phyloP scores from a whole-genome alignment of 2,329 filamentous ascomycete genomes.

The Cladosporium sp. region DNA sequence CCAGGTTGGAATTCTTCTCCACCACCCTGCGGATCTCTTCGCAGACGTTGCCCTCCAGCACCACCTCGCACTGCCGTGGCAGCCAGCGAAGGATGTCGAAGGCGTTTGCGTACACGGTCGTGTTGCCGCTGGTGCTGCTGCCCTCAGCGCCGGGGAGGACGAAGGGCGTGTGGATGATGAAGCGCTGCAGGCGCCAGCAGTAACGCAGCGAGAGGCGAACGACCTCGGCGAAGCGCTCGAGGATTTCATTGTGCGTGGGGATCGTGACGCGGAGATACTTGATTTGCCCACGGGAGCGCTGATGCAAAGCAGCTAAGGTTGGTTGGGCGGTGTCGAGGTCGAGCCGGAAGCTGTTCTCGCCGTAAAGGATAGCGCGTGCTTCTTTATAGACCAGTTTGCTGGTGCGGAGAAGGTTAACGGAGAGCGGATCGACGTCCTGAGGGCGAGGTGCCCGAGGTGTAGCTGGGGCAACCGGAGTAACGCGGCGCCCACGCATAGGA shows the following conservation, averaged over 20 bases:
- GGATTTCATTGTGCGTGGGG: slow-evolving; percentile 40
- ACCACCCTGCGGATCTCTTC: slow-evolving; percentile 37
- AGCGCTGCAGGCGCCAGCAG: slow-evolving; percentile 39
- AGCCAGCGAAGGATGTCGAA: slow-evolving; percentile 44
- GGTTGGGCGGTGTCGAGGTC: slow-evolving; percentile 33
- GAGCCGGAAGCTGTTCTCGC: slow-evolving; percentile 35
- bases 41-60: slow-evolving; percentile 35
- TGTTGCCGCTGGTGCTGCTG: slow-evolving; percentile 29
- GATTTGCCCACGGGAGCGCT: slow-evolving; percentile 38
- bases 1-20: slow-evolving; percentile 36
- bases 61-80: slow-evolving; percentile 36
- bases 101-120: slow-evolving; percentile 41
- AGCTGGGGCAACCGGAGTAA: neutral
- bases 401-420: slow-evolving; percentile 34
- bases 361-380: slow-evolving; percentile 36
- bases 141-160: slow-evolving; percentile 26
- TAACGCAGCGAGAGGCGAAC: slow-evolving; percentile 41
- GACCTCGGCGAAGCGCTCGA: slow-evolving; percentile 41
- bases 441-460: slow-evolving; percentile 14
- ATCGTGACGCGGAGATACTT: slow-evolving; percentile 40
- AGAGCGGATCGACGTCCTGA: slow-evolving; percentile 31
- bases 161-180: slow-evolving; percentile 36
- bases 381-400: slow-evolving; percentile 37
- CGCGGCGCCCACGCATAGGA: slow-evolving; percentile 2
- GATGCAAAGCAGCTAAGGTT: slow-evolving; percentile 36